Base-by-base conservation (phyloP, 78 protist species). In the Protostelium mycophagum region DNA sequence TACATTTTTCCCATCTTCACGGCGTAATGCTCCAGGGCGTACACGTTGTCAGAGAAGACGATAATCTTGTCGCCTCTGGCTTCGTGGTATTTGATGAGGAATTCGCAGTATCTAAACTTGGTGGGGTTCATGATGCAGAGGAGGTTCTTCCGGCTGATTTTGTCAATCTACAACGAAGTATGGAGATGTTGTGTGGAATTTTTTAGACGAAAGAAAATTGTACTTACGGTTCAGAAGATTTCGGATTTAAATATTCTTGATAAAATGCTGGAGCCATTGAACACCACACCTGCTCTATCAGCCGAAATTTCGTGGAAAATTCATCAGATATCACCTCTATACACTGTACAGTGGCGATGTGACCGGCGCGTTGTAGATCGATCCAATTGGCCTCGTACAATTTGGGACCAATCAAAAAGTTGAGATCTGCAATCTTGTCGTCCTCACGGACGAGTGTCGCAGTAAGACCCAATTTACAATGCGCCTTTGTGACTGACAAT, bases 341-440 rank as follows among this genome's bases (percentile, higher is more conserved):
- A 38, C 97, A 96, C 36, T 87, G 85, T 25, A 96, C 98, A 38
- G 88, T 85, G 37, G 96, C 96, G 38, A 96, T 95, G 87, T 91
- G 89, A 37, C 98, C 99, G 23, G 90, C 85, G 28, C 38, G 84
- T 89, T 93, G 96, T 35, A 99, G 93, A 63, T 98, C 99, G 39
- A 98, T 95, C 99, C 99, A 99, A 93, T 99, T 99, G 0, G 99
- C 99, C 73, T 99, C 99, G 94, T 99, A 99, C 87, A 99, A 95
- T 91, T 99, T 99, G 34, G 99, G 99, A 0, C 99, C 99, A 85
- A 99, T 96, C 37, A 98, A 93, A 87, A 87, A 96, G 86, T 92
- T 91, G n/a, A 99, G 95, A 36, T 99, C 99, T 28, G 35, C 91
- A 87, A 98, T 98, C 90, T 90, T 90, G 39, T 96, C 97, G 91